Evolutionary conservation across 441 rosid species (phyloP).

Genomic region (Omphalea diandra): DNA sequence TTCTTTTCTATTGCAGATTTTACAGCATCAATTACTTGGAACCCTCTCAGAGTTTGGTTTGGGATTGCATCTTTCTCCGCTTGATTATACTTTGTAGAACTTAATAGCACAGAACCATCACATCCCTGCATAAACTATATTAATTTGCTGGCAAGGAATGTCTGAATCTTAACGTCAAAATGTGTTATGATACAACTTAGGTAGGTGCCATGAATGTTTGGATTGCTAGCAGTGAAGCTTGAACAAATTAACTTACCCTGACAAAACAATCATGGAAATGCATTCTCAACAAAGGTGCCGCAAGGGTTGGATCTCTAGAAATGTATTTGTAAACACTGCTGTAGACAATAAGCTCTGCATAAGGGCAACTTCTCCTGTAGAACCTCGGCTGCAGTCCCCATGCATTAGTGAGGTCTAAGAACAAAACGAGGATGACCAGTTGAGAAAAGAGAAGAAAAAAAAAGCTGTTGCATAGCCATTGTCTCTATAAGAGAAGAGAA

Average conservation of each 20-base stretch:
- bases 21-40: too few relatives aligned
- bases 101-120: slow-evolving; percentile 53
- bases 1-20: too few relatives aligned
- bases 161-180: too few relatives aligned
- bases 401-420: slow-evolving; percentile 20
- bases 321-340: slow-evolving; percentile 31
- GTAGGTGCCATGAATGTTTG: too few relatives aligned
- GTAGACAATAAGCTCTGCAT: too few relatives aligned
- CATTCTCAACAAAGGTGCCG: slow-evolving; percentile 53
- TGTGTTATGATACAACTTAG: too few relatives aligned
- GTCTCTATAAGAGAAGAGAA: too few relatives aligned
- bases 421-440: slow-evolving; percentile 26
- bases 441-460: slow-evolving; percentile 28
- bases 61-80: too few relatives aligned
- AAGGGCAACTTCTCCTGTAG: slow-evolving; percentile 50
- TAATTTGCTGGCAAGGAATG: too few relatives aligned
- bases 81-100: slow-evolving; percentile 29
- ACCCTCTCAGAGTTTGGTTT: too few relatives aligned
- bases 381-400: slow-evolving; percentile 38
- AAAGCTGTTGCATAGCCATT: slow-evolving; percentile 38
- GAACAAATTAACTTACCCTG: slow-evolving; percentile 55
- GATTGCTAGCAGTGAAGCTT: too few relatives aligned
- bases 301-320: slow-evolving; percentile 43
- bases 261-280: slow-evolving; percentile 70
- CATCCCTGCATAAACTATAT: slow-evolving; percentile 60